Evolutionary conservation across 805 yeast species (phyloP).

Genomic region (Yarrowia bubula): DNA sequence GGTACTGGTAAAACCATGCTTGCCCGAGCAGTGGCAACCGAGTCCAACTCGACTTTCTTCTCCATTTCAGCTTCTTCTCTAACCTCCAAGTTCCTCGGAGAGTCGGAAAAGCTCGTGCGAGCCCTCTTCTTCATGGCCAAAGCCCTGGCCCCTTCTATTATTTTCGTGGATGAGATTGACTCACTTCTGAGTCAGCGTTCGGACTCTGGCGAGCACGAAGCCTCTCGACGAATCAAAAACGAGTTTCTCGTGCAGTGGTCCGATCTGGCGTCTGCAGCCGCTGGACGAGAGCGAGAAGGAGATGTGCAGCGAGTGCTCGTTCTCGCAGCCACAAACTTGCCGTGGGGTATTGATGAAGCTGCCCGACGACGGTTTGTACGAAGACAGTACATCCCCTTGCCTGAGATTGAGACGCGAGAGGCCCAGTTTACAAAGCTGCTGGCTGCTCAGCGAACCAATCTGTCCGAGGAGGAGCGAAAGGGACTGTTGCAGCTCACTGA

Average conservation of each 20-base stretch:
- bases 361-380: slow-evolving; percentile 91
- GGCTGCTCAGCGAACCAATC: slow-evolving; percentile 66
- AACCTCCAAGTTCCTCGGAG: slow-evolving; percentile 81
- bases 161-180: slow-evolving; percentile 95
- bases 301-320: slow-evolving; percentile 71
- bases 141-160: slow-evolving; percentile 85
- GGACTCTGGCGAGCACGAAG: slow-evolving; percentile 76
- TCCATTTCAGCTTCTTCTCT: slow-evolving; percentile 86
- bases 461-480: slow-evolving; percentile 61
- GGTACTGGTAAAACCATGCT: slow-evolving; percentile 99
- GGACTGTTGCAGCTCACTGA: slow-evolving; percentile 64
- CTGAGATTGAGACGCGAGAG: slow-evolving; percentile 78
- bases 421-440: slow-evolving; percentile 68
- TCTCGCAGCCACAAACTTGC: slow-evolving; percentile 90
- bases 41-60: slow-evolving; percentile 88
- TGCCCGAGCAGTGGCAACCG: slow-evolving; percentile 95
- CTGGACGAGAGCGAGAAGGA: slow-evolving; percentile 58
- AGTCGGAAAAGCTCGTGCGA: slow-evolving; percentile 87
- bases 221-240: slow-evolving; percentile 84
- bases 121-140: slow-evolving; percentile 83
- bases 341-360: slow-evolving; percentile 97
- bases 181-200: slow-evolving; percentile 80
- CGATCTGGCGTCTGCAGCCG: slow-evolving; percentile 81
- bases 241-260: slow-evolving; percentile 96
- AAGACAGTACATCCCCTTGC: slow-evolving; percentile 89